Percentiles rank a stretch among this genome's conserved stretches.
Evolutionary conservation across 2,329 filamentous ascomycete species (phyloP).

Genomic region (Cordyceps fumosorosea): DNA sequence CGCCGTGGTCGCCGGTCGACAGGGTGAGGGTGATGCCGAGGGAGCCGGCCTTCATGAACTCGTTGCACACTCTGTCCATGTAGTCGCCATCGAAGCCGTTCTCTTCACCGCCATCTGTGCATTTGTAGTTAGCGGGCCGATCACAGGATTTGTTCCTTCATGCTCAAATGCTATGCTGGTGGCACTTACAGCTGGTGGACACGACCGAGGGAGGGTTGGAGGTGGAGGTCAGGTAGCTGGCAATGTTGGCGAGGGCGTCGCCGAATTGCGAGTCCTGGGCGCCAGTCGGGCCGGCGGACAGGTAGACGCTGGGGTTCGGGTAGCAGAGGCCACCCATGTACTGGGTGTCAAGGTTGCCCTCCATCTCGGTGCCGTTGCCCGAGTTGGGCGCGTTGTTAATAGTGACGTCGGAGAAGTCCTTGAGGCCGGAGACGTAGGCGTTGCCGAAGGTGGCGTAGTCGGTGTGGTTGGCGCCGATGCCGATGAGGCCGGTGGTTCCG

Average conservation of each 20-base stretch:
- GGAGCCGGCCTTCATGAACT: constrained; percentile 52
- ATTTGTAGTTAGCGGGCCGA: constrained; percentile 13
- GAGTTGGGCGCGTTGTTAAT: background rate
- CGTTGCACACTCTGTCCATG: constrained; percentile 41
- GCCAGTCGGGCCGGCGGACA: constrained; percentile 5
- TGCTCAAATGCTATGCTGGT: no score
- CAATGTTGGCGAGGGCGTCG: constrained; percentile 7
- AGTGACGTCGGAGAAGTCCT: constrained; percentile 11
- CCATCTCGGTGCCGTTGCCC: background rate
- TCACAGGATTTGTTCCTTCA: background rate
- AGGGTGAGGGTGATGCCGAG: constrained; percentile 42
- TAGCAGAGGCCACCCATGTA: constrained; percentile 7
- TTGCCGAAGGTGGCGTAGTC: constrained; percentile 8
- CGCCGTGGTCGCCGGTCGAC: constrained; percentile 25
- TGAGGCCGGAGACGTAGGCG: background rate
- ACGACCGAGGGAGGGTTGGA: constrained; percentile 31
- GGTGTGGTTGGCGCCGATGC: constrained; percentile 7
- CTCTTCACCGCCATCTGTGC: constrained; percentile 44
- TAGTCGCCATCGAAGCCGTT: constrained; percentile 24
- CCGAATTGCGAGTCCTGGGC: background rate
- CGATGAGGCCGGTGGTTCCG: constrained; percentile 10
- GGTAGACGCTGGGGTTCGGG: constrained; percentile 13
- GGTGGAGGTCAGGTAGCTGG: constrained; percentile 3
- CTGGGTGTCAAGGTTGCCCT: constrained; percentile 17
- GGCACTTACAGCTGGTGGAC: constrained; percentile 30